phyloP scores from a whole-genome alignment of 1,284 basidiomycete species.

The Athelia sp. region DNA sequence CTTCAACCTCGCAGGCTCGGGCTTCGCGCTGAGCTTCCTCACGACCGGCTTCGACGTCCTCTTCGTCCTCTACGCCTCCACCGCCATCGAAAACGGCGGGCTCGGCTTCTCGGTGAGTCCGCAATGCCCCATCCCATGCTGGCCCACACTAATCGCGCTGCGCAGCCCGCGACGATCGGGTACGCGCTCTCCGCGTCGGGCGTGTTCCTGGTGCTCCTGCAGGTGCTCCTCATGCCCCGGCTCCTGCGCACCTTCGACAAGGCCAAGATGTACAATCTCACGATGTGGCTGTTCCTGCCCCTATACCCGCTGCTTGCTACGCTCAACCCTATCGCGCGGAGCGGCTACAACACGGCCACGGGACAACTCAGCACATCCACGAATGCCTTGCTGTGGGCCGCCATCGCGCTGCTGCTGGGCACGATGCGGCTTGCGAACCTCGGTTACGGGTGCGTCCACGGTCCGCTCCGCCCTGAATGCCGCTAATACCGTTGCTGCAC shows the following conservation, averaged over 20 bases:
- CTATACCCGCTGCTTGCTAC: constrained; percentile 38
- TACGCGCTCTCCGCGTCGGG: constrained; percentile 46
- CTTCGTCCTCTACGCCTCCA: constrained; percentile 66
- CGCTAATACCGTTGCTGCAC: background rate
- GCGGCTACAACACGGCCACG: constrained; percentile 19
- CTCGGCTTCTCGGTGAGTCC: constrained; percentile 50
- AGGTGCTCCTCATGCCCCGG: constrained; percentile 41
- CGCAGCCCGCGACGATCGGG: constrained; percentile 63
- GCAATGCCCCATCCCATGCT: constrained; percentile 1
- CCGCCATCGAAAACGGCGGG: constrained; percentile 52
- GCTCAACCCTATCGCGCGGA: constrained; percentile 36
- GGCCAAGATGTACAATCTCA: constrained; percentile 38
- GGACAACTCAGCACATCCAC: constrained; percentile 15
- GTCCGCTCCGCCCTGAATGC: too few species aligned
- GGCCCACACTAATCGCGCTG: constrained; percentile 33
- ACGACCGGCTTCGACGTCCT: constrained; percentile 60
- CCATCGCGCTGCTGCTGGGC: constrained; percentile 32
- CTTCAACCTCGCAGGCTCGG: constrained; percentile 47
- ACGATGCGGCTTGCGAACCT: constrained; percentile 34
- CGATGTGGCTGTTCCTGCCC: constrained; percentile 43
- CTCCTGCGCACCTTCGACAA: constrained; percentile 39
- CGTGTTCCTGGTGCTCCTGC: constrained; percentile 35
- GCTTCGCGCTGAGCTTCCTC: constrained; percentile 51
- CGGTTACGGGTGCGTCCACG: constrained; percentile 37
- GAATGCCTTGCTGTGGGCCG: constrained; percentile 33